phyloP scores from a whole-genome alignment of 306 rosid species.

The Malus sylvestris region DNA sequence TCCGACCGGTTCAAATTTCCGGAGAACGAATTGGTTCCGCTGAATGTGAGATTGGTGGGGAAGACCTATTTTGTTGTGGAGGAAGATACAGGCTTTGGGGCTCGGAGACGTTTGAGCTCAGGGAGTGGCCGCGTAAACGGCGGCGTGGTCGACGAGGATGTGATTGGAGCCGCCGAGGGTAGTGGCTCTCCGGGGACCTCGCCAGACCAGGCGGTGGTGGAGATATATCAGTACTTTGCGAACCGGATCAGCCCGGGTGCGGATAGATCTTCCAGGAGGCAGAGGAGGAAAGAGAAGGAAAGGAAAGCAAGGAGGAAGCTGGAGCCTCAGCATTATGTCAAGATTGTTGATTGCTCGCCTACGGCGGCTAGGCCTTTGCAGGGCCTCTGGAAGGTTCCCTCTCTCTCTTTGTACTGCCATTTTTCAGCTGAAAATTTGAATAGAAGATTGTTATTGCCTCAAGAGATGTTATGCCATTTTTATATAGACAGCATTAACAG shows the following conservation, averaged over 20 bases:
- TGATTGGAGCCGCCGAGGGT: conserved; percentile 18
- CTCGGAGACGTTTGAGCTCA: conserved; percentile 39
- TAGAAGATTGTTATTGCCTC: background rate
- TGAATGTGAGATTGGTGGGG: conserved; percentile 67
- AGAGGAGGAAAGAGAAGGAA: conserved; percentile 70
- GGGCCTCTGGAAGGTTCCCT: conserved; percentile 93
- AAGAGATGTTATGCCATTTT: background rate
- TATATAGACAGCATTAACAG: background rate
- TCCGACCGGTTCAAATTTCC: conserved; percentile 16
- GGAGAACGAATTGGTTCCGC: conserved; percentile 46
- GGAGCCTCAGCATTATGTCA: conserved; percentile 94
- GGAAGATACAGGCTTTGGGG: conserved; percentile 45
- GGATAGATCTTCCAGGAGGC: conserved; percentile 64
- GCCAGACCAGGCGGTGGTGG: conserved; percentile 62
- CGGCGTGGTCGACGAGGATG: conserved; percentile 35
- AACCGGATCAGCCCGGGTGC: conserved; percentile 70
- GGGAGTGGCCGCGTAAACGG: conserved; percentile 34
- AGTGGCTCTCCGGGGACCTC: conserved; percentile 69
- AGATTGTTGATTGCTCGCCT: conserved; percentile 76
- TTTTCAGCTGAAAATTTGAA: background rate
- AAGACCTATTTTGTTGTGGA: conserved; percentile 67
- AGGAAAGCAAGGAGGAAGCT: conserved; percentile 59
- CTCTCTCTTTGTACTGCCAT: conserved; percentile 22
- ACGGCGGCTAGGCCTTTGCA: conserved; percentile 73
- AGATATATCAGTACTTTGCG: conserved; percentile 85